These are phyloP conservation scores for Paragyromitra xinjiangensis DNA, from an alignment of 495 filamentous ascomycete species.

Conservation along the genomic window DNA sequence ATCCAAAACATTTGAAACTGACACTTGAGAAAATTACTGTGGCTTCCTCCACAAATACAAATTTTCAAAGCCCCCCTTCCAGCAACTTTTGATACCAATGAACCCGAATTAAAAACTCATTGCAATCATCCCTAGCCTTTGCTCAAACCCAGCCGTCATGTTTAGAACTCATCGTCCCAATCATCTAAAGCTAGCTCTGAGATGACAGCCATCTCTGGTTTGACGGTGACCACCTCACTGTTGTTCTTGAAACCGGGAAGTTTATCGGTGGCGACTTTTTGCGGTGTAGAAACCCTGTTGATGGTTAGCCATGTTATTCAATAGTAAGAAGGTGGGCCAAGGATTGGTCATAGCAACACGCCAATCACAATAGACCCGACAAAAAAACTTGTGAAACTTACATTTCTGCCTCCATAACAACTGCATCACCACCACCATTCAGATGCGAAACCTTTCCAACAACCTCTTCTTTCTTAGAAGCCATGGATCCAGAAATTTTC, in stretches of 20 bases:
- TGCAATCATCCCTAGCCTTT: not conserved
- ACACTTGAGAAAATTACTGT: not conserved
- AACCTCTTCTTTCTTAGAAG: not conserved
- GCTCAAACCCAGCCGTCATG: not conserved
- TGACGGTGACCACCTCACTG: not conserved
- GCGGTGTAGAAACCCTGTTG: not conserved
- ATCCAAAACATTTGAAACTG: not conserved
- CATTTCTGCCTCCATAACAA: constrained; percentile 7
- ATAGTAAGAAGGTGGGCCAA: not conserved
- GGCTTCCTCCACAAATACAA: not conserved
- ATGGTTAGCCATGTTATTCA: constrained; percentile 4
- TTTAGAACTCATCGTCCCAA: constrained; percentile 29
- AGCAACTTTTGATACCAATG: not conserved
- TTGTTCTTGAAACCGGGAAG: not conserved
- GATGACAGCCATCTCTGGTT: not conserved
- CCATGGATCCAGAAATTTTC: not conserved
- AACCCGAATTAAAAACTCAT: not conserved
- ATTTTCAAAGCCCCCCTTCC: not conserved
- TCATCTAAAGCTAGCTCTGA: not conserved
- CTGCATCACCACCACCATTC: not conserved
- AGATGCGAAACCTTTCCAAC: not conserved
- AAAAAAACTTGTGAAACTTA: not conserved
- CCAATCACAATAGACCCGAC: not conserved
- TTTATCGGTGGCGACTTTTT: not conserved
- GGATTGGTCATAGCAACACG: not conserved